Conservation (phyloP, 345 rosid genomes). For the Xanthoceras sorbifolium region DNA sequence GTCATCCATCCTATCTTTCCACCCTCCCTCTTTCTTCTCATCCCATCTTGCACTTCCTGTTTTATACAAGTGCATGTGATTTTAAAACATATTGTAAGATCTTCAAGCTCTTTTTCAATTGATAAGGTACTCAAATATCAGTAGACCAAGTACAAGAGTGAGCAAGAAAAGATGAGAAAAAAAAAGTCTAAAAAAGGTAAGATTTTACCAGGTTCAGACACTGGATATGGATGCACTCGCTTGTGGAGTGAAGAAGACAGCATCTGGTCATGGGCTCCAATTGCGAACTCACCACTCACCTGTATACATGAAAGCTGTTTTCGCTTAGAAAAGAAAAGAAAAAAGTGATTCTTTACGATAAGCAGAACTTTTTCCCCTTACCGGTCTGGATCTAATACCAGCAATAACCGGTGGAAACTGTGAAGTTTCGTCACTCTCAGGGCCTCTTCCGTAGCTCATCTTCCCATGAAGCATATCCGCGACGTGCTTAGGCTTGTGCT, state of each 20-base stretch:
- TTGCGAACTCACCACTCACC: slow-evolving; percentile 93
- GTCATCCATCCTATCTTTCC: slow-evolving; percentile 93
- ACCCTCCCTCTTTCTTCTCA: slow-evolving; percentile 81
- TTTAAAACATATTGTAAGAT: background rate
- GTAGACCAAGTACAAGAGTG: background rate
- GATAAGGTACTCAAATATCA: background rate
- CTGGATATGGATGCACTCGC: slow-evolving; percentile 88
- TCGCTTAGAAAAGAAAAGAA: slow-evolving; percentile 1
- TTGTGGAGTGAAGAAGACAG: slow-evolving; percentile 68
- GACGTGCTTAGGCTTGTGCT: slow-evolving; percentile 59
- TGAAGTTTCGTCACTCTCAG: slow-evolving; percentile 71
- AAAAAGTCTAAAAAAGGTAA: background rate
- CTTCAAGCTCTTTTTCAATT: background rate
- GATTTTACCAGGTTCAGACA: slow-evolving; percentile 70
- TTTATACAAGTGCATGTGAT: background rate
- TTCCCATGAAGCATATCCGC: slow-evolving; percentile 94
- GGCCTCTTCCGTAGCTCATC: slow-evolving; percentile 98
- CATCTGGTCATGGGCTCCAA: slow-evolving; percentile 66
- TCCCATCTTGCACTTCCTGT: slow-evolving; percentile 84
- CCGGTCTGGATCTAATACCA: slow-evolving; percentile 73
- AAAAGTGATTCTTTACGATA: background rate
- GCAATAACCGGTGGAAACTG: slow-evolving; percentile 71
- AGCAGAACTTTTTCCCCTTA: slow-evolving; percentile 29
- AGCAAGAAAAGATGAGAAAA: background rate
- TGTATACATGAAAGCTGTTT: slow-evolving; percentile 25